phyloP scores from a whole-genome alignment of 106 monocot genomes.

The Agapanthus africanus region DNA sequence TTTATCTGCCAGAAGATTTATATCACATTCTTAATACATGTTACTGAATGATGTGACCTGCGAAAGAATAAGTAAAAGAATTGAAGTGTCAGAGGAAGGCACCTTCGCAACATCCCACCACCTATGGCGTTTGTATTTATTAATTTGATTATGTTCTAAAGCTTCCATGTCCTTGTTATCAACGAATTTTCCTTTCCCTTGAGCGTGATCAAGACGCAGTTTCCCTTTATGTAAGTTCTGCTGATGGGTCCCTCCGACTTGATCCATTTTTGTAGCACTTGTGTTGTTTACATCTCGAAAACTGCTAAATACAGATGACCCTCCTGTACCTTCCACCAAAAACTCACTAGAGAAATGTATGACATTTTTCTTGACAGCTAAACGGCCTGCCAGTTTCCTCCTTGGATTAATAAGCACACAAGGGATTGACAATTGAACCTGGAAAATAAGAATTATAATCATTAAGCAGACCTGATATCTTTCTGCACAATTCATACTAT shows the following conservation, averaged over 20 bases:
- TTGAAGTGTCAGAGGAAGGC: neutral
- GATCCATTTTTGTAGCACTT: constrained; percentile 34
- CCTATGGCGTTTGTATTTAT: constrained; percentile 73
- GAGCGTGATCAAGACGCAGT: constrained; percentile 11
- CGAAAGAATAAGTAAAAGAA: constrained; percentile 4
- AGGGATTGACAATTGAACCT: constrained; percentile 70
- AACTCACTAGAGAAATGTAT: constrained; percentile 81
- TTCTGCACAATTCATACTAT: neutral
- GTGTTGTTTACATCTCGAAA: constrained; percentile 22
- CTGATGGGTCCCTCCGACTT: constrained; percentile 22
- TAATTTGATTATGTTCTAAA: constrained; percentile 19
- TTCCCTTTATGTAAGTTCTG: constrained; percentile 17
- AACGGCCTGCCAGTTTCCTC: constrained; percentile 81
- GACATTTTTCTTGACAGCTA: constrained; percentile 55
- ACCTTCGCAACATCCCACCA: constrained; percentile 88
- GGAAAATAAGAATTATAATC: constrained; percentile 15
- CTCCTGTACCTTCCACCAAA: constrained; percentile 90
- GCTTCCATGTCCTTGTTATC: constrained; percentile 26
- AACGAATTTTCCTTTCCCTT: constrained; percentile 27
- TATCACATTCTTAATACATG: no score
- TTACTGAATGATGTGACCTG: no score
- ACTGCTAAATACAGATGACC: constrained; percentile 74
- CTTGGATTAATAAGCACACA: constrained; percentile 84
- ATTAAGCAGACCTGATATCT: neutral
- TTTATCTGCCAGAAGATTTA: constrained; percentile 87